These are phyloP conservation scores for Diaporthe citrichinensis DNA, from an alignment of 2,329 filamentous ascomycete genomes.

Conservation along the genomic window DNA sequence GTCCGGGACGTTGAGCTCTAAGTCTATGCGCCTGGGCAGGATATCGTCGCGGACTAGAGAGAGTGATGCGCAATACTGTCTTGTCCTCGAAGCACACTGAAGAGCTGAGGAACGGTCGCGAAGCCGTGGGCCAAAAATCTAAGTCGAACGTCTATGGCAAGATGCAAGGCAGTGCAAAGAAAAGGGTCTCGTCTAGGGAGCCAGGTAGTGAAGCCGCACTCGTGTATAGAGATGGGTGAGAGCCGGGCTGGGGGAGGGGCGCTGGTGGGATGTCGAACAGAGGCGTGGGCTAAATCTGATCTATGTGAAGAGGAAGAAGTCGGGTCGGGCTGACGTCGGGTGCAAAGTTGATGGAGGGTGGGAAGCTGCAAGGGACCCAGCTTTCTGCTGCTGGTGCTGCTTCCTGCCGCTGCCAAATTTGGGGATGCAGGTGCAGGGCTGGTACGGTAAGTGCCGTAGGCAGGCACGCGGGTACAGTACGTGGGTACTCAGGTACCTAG, in stretches of 20 bases:
- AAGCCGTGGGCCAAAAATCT: neutral
- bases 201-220: neutral
- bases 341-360: neutral
- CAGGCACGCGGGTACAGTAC: neutral
- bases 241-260: neutral
- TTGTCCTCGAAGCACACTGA: constrained; percentile 20
- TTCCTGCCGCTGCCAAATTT: constrained; percentile 20
- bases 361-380: constrained; percentile 30
- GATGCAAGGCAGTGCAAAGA: constrained; percentile 8
- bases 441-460: neutral
- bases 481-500: neutral
- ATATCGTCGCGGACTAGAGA: neutral
- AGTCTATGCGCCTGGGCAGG: constrained; percentile 12
- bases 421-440: constrained; percentile 13
- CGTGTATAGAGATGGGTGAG: neutral
- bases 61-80: neutral
- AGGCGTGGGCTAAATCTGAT: neutral
- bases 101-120: neutral
- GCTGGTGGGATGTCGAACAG: neutral
- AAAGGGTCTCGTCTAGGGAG: neutral
- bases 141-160: neutral
- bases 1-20: neutral
- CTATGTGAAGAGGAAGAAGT: constrained; percentile 23
- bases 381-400: constrained; percentile 5
- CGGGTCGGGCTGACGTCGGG: constrained; percentile 30